Evolutionary conservation across 148 eudicot species (phyloP), one percentile per base, ranked within the genome.

Genomic region (Bassia scoparia): DNA sequence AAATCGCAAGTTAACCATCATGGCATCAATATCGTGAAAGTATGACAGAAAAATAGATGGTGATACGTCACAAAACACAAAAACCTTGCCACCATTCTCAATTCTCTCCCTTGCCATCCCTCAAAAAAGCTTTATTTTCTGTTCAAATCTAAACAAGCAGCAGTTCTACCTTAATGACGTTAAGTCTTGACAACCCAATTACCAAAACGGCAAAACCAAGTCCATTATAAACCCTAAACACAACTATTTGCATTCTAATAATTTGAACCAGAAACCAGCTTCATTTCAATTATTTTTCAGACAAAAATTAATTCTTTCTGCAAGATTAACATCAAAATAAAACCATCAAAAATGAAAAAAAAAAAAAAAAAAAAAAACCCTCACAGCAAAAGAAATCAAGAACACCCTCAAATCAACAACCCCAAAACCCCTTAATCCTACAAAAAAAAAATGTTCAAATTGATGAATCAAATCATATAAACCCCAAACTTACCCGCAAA

Each of bases 1-100:
- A 72, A 81, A 38, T 55, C 30, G 34, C 49, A 63, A 69, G 37
- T 23, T 55, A 18, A 71, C 31, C 77, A 73, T 29, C 71, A 76
- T 29, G 54, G 3, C 30, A 38, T 29, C 15, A 38, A 20, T 54
- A 24, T 38, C 53, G 2, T 10, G 62, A 63, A 54, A 21, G 30
- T 0, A 21, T 26, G 26, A 41, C 69, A 43, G 4, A 4, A 44
- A 43, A 26, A 14, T 21, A 66, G 8, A 29, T 6, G n/a, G 7
- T 0, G 30, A 4, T 14, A 66, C 53, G 43, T 13, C 52, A 44
- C 14, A 44, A n/a, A 10, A 63, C 11, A 14, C 17, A 3, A 7
- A 21, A n/a, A 4, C 44, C 37, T 35, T 37, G 18, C 68, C 53
- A 66, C 27, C n/a, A 43, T 15, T 66, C 13, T 66, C 49, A 66